phyloP scores from a whole-genome alignment of 805 yeast species.

The Candida railenensis region DNA sequence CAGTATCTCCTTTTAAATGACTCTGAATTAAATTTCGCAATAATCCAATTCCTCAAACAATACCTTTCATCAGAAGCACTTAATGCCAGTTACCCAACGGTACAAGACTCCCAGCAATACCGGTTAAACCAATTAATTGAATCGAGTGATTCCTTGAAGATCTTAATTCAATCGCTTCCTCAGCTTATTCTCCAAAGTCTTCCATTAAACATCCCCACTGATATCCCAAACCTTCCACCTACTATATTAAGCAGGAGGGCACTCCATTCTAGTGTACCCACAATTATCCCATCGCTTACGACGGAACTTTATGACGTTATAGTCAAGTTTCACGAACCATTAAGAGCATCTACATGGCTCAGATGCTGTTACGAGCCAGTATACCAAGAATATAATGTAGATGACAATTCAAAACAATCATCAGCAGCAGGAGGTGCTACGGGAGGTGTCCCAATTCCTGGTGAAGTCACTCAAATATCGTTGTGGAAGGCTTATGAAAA shows the following conservation, averaged over 20 bases:
- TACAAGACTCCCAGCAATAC: conserved; percentile 30
- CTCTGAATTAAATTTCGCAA: conserved; percentile 72
- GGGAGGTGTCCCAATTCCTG: conserved; percentile 30
- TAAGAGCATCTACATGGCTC: conserved; percentile 92
- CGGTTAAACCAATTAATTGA: conserved; percentile 51
- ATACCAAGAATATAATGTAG: conserved; percentile 10
- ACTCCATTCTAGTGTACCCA: conserved; percentile 49
- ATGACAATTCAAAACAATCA: conserved; percentile 8
- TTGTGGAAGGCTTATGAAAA: conserved; percentile 94
- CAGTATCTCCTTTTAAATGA: conserved; percentile 60
- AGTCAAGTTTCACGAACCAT: conserved; percentile 73
- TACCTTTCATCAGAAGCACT: conserved; percentile 63
- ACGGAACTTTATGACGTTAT: conserved; percentile 57
- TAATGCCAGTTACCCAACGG: conserved; percentile 27
- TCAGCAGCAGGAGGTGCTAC: no score
- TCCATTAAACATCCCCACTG: conserved; percentile 33
- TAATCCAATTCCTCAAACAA: conserved; percentile 81
- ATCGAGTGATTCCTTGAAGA: conserved; percentile 44
- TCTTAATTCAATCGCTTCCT: conserved; percentile 61
- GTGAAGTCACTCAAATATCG: conserved; percentile 92
- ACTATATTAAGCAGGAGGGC: conserved; percentile 52
- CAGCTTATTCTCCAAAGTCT: conserved; percentile 44
- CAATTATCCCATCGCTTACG: conserved; percentile 60
- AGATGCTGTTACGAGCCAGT: conserved; percentile 84
- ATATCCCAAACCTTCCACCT: conserved; percentile 20